Base-by-base conservation (phyloP, 2,329 filamentous ascomycete species). In the Coniella lustricola region DNA sequence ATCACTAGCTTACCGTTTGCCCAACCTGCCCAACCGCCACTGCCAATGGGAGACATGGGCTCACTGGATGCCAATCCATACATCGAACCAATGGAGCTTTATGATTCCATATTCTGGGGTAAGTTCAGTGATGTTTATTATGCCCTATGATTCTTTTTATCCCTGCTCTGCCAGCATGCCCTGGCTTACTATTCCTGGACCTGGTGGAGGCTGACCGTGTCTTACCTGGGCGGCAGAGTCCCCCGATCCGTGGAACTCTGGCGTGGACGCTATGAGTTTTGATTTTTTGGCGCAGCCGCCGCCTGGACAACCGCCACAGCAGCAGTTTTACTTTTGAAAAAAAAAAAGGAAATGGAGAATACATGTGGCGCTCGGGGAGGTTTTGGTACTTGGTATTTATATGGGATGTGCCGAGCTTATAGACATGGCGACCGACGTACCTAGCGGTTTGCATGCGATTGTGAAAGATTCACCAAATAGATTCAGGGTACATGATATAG, bases 51-150 rank as follows among this genome's bases (percentile, higher is more conserved):
- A 7, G 73, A 72, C 39, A 63, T 80, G 43, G 62, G 66, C 42
- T 62, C 68, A 32, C 64, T 77, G 10, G 80, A 82, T 51, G 76
- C 77, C 14, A 69, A 74, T 3, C 68, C 77, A 31, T 76, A 79
- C 55, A 79, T 84, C 71, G 81, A 80, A 33, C 81, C 81, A 1
- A 80, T 84, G 78, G 81, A 84, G 52, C 65, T 84, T 1, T 84
- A 82, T 59, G 79, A 84, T 57, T 82, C 79, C 3, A 84, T 84
- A 39, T 84, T 82, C 67, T 82, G 79, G 73, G 80, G 79, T 82
- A 64, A 62, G 76, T 69, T 25, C 29, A 53, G 7, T 4, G 22
- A 9, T 4, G n/a, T 25, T 2, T 16, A 29, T n/a, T 7, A 22
- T 17, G 22, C n/a, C n/a, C n/a, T n/a, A n/a, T n/a, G n/a, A n/a